Base-by-base conservation (phyloP, 129 eudicot genomes). In the Kitagawia praeruptora region DNA sequence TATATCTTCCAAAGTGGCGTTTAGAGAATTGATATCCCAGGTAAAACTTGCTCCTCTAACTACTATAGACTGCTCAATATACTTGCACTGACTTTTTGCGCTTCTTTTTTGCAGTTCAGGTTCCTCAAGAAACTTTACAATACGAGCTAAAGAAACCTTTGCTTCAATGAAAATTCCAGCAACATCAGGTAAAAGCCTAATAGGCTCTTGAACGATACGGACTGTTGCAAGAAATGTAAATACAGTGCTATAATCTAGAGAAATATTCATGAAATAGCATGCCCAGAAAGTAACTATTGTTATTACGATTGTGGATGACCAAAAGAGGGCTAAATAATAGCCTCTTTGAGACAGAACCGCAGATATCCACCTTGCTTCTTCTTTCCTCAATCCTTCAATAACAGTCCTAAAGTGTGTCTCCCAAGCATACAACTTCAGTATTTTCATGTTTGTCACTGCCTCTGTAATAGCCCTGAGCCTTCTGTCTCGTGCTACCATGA, bases 401-500 rank as follows among this genome's bases (percentile, higher is more conserved):
- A 64, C 90, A 45, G 80, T 82, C 70, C 74, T 86, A 82, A 90
- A 88, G 86, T 90, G 87, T 0, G 71, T 86, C 80, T 90, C 96
- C 96, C 96, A 88, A n/a, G 96, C 92, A 69, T 90, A 90, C 81
- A 88, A 81, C 81, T 90, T 90, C 78, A 88, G 66, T 48, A 90
- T 86, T 77, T 88, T 90, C 90, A 90, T 90, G 72, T 81, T 86
- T 56, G 86, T n/a, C 27, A 90, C 74, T 15, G 92, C 86, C 74
- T 88, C 92, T 2, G 89, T 46, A 67, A 90, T 86, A 56, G 89
- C 90, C 86, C 83, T 86, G 58, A 90, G 80, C 82, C 84, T 66
- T 40, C 80, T 78, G 85, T 90, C 96, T 77, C 87, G 96, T 37
- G 86, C 86, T 1, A 28, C 86, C 96, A 86, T 90, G 42, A 90